Evolutionary conservation across 176 grass and related monocot species (phyloP), one percentile per base, ranked within the genome.

Genomic region (Triticum timopheevii): DNA sequence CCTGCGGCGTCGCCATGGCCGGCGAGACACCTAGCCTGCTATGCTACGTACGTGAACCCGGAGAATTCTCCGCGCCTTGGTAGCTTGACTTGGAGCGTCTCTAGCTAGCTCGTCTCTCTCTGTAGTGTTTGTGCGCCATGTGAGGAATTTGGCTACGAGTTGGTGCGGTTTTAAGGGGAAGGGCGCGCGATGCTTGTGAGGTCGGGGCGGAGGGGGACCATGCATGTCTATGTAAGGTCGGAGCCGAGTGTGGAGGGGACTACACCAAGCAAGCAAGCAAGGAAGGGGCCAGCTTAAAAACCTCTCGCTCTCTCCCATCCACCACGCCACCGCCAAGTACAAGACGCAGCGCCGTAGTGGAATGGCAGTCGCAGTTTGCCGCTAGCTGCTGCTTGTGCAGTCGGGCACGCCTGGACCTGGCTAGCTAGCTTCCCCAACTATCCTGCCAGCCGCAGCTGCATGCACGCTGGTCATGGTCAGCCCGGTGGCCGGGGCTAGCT

Each of bases 1-100:
- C 89, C 78, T 89, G 89, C 74, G 86, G 76, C 83, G 89, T 83
- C 78, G 82, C 92, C 94, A 96, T 96, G 89, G 67, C 56, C 40
- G 6, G 34, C 33, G 27, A 28, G 11, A 49, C 0, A 10, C 7
- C 69, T 47, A n/a, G 23, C 45, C 30, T n/a, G 42, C 68, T 88
- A 45, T 45, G 42, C 42, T 45, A 45, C 42, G 42, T 13, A 49
- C 65, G 12, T 1, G 4, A 28, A 23, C 20, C 31, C 28, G 5
- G 54, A 68, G 61, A 86, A 76, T 76, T 65, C 77, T 35, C 33
- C 38, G 74, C 49, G 13, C 19, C 35, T 71, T 27, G 27, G n/a
- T 65, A 63, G 42, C 50, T 23, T 16, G 24, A n/a, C 25, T 15
- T 11, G 62, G 19, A 34, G 74, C 30, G 20, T 52, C 16, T 44